Evolutionary conservation across 768 basidiomycete species (phyloP).

Genomic region (Psilocybe azurescens): DNA sequence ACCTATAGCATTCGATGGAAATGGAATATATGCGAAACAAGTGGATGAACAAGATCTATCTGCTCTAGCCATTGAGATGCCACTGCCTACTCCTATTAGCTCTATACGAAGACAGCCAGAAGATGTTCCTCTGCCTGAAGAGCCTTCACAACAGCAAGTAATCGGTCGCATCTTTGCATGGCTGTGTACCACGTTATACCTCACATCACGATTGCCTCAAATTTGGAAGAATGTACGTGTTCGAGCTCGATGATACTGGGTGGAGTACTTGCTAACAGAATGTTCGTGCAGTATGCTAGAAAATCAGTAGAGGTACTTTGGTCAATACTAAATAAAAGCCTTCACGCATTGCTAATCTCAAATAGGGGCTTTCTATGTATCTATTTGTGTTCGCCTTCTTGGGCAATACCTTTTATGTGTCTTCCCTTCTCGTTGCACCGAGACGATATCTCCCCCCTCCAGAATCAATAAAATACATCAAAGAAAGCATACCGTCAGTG

Average conservation of each 20-base stretch:
- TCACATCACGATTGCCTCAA: slow-evolving; percentile 94
- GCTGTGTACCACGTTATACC: slow-evolving; percentile 90
- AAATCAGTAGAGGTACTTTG: slow-evolving; percentile 82
- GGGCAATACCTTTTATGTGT: slow-evolving; percentile 93
- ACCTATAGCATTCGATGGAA: slow-evolving; percentile 16
- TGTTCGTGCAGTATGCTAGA: slow-evolving; percentile 66
- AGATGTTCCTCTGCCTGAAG: slow-evolving; percentile 27
- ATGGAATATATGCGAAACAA: slow-evolving; percentile 7
- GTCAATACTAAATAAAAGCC: background rate
- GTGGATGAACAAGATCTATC: background rate
- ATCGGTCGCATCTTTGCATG: slow-evolving; percentile 94
- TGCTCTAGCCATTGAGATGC: background rate
- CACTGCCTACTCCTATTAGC: background rate
- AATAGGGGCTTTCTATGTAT: slow-evolving; percentile 88
- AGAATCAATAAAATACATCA: slow-evolving; percentile 67
- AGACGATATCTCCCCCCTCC: slow-evolving; percentile 60
- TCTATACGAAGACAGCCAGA: slow-evolving; percentile 15
- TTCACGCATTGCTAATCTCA: slow-evolving; percentile 4
- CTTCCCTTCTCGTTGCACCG: slow-evolving; percentile 86
- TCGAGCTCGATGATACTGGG: background rate
- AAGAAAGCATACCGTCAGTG: slow-evolving; percentile 86
- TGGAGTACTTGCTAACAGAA: background rate
- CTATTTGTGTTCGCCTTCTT: slow-evolving; percentile 94
- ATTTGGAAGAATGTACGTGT: slow-evolving; percentile 97
- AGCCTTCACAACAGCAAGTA: slow-evolving; percentile 56